Percentiles rank a stretch among this genome's conserved stretches.
phyloP scores from a whole-genome alignment of 768 basidiomycete genomes.

The Pisolithus microcarpus region DNA sequence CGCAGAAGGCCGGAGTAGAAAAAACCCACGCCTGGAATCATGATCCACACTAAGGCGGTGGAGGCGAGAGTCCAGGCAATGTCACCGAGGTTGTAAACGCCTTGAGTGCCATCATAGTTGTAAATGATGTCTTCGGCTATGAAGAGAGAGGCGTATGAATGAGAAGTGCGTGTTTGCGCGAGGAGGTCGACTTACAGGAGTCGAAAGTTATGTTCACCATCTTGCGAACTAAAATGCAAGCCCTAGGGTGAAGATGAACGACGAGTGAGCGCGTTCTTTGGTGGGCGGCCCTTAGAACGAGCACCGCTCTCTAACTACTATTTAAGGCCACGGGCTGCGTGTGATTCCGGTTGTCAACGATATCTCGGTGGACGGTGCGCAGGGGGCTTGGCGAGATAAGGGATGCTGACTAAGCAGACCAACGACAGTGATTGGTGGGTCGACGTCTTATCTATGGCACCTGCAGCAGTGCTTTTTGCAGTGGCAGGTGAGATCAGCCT shows the following conservation, averaged over 20 bases:
- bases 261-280: not conserved
- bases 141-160: not conserved
- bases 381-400: constrained; percentile 10
- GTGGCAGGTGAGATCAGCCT: no score
- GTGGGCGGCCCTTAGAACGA: constrained; percentile 1
- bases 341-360: no score
- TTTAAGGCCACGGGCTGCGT: constrained; percentile 10
- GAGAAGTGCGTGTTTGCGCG: not conserved
- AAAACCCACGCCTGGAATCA: constrained; percentile 81
- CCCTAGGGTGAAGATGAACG: not conserved
- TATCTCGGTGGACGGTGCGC: not conserved
- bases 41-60: constrained; percentile 78
- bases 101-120: constrained; percentile 14
- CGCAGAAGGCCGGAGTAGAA: constrained; percentile 89
- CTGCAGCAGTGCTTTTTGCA: not conserved
- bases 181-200: constrained; percentile 25
- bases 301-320: not conserved
- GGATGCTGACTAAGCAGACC: constrained; percentile 7
- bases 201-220: constrained; percentile 43
- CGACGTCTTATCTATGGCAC: not conserved
- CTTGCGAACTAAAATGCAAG: not conserved
- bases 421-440: not conserved
- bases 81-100: constrained; percentile 54
- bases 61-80: constrained; percentile 64
- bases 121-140: constrained; percentile 35